Conservation (phyloP, 306 rosid genomes). For the Medicago lupulina region DNA sequence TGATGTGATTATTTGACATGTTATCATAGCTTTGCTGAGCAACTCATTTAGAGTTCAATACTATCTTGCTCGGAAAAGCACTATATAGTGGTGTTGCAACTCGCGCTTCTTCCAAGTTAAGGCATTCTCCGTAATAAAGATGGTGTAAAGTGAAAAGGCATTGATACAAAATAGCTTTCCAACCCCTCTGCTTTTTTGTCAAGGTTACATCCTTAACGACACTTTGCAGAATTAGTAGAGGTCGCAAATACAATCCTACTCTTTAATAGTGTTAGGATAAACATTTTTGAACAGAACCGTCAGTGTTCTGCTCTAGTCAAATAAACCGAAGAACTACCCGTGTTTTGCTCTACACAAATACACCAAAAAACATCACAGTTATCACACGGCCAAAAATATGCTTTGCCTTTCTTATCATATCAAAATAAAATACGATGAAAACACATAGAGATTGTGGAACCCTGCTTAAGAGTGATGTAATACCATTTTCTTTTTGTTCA, state of each 20-base stretch:
- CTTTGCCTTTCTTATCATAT: slow-evolving; percentile 11
- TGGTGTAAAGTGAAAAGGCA: slow-evolving; percentile 7
- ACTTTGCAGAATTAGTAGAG: no score
- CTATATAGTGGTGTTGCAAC: neutral
- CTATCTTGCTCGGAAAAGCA: slow-evolving; percentile 13
- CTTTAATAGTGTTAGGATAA: slow-evolving; percentile 2
- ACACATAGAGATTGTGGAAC: neutral
- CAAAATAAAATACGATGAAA: neutral
- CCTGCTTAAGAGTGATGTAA: neutral
- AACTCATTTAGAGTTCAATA: slow-evolving; percentile 24
- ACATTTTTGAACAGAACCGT: slow-evolving; percentile 12
- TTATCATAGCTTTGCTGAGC: neutral
- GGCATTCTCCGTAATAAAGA: neutral
- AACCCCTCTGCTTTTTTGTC: neutral
- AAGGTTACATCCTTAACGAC: slow-evolving; percentile 1
- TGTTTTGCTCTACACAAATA: slow-evolving; percentile 17
- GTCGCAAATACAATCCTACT: slow-evolving; percentile 5
- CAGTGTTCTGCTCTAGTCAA: slow-evolving; percentile 4
- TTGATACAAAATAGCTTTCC: slow-evolving; percentile 7
- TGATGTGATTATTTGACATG: slow-evolving; percentile 21
- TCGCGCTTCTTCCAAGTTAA: neutral
- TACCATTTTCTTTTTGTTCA: neutral
- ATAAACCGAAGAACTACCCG: slow-evolving; percentile 9
- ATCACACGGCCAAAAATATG: neutral
- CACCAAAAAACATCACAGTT: slow-evolving; percentile 6